These are phyloP conservation scores for Sclerotinia sclerotiorum DNA, from an alignment of 2,329 filamentous ascomycete genomes.

Conservation along the genomic window DNA sequence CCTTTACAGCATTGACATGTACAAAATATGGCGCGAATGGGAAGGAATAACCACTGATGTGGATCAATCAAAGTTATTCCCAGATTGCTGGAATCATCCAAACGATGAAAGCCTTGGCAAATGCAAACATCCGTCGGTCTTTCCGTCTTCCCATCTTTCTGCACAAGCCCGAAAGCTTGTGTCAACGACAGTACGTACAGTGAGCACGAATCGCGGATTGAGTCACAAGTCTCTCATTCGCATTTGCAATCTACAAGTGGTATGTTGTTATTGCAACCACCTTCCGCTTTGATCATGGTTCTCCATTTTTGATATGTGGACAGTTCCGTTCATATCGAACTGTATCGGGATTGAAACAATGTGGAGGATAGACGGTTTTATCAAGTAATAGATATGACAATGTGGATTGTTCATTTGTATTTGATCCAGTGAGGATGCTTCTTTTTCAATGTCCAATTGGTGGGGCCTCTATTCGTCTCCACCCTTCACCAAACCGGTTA, in stretches of 20 bases:
- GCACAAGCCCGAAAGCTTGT: slow-evolving; percentile 10
- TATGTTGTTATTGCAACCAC: neutral
- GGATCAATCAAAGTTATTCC: neutral
- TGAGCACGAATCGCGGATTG: neutral
- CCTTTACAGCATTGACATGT: neutral
- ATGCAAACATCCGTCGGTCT: neutral
- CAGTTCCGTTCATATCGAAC: neutral
- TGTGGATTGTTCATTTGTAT: neutral
- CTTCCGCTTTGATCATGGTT: slow-evolving; percentile 5
- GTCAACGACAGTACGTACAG: neutral
- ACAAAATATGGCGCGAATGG: neutral
- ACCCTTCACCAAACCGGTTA: neutral
- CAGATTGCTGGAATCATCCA: neutral
- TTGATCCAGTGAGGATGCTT: slow-evolving; percentile 5
- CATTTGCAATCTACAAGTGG: neutral
- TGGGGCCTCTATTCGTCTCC: neutral
- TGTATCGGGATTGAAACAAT: neutral
- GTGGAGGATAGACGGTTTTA: neutral
- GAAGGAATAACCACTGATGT: too few species aligned
- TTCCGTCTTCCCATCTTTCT: neutral
- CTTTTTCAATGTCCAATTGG: neutral
- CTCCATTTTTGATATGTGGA: slow-evolving; percentile 10
- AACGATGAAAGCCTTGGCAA: slow-evolving; percentile 6
- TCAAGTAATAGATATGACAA: neutral
- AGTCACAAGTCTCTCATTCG: neutral